Evolutionary conservation across 495 filamentous ascomycete species (phyloP).

Genomic region (Hypomontagnella monticulosa): DNA sequence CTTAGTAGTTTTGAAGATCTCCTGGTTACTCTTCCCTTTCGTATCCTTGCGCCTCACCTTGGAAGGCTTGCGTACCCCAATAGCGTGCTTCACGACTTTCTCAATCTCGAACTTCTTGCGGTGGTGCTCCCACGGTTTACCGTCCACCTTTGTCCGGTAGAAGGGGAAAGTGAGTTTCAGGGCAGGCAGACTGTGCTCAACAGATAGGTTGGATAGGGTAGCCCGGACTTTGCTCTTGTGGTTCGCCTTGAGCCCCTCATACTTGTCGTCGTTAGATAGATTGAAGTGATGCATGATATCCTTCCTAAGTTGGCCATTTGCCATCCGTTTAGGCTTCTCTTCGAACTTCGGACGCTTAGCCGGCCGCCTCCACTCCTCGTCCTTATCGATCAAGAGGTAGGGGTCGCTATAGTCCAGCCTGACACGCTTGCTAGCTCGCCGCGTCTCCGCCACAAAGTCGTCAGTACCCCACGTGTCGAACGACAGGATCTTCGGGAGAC

Average conservation of each 20-base stretch:
- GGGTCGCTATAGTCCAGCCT: slow-evolving; percentile 92
- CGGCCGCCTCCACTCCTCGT: slow-evolving; percentile 61
- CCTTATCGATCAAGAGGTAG: slow-evolving; percentile 77
- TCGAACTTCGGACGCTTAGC: slow-evolving; percentile 56
- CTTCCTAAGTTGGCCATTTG: slow-evolving; percentile 63
- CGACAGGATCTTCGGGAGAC: slow-evolving; percentile 54
- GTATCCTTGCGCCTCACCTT: slow-evolving; percentile 81
- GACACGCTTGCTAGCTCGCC: slow-evolving; percentile 76
- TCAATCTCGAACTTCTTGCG: slow-evolving; percentile 74
- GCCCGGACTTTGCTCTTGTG: slow-evolving; percentile 94
- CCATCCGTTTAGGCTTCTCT: slow-evolving; percentile 63
- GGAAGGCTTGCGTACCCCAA: slow-evolving; percentile 68
- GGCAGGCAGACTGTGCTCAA: slow-evolving; percentile 93
- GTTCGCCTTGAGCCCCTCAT: slow-evolving; percentile 95
- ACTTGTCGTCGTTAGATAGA: slow-evolving; percentile 94
- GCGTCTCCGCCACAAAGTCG: slow-evolving; percentile 66
- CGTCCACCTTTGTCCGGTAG: slow-evolving; percentile 84
- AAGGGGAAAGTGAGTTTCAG: slow-evolving; percentile 91
- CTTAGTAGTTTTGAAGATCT: slow-evolving; percentile 76
- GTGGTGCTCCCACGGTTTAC: slow-evolving; percentile 90
- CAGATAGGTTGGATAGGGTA: slow-evolving; percentile 80
- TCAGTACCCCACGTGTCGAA: slow-evolving; percentile 59
- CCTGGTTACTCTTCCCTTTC: slow-evolving; percentile 77
- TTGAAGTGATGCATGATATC: slow-evolving; percentile 85
- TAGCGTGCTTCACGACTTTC: slow-evolving; percentile 58